Conservation (phyloP, 257 asterid species). For the Phtheirospermum japonicum region DNA sequence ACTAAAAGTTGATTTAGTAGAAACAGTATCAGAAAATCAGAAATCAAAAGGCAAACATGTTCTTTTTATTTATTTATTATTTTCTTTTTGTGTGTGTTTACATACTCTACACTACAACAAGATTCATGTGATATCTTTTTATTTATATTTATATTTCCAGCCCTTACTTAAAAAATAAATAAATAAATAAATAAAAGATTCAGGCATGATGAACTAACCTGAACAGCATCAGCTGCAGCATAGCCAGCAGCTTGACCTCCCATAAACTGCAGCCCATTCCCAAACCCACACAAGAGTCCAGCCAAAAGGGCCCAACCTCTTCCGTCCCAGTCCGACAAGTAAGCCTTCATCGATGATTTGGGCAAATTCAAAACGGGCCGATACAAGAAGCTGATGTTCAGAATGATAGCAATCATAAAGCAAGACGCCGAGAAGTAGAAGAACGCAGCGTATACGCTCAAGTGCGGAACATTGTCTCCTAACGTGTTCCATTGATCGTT, state of each 20-base stretch:
- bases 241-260: constrained; percentile 99
- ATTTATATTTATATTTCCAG: too few species aligned
- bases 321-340: constrained; percentile 77
- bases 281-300: constrained; percentile 87
- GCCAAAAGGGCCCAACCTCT: constrained; percentile 92
- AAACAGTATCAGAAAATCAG: too few species aligned
- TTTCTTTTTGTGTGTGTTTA: too few species aligned
- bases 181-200: too few species aligned
- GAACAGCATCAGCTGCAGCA: constrained; percentile 97
- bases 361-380: constrained; percentile 68
- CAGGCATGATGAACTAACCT: neutral
- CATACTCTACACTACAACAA: too few species aligned
- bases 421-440: constrained; percentile 87
- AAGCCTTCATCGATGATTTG: constrained; percentile 67
- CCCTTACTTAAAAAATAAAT: too few species aligned
- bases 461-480: constrained; percentile 60
- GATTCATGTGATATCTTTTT: too few species aligned
- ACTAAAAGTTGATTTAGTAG: too few species aligned
- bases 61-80: too few species aligned
- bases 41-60: too few species aligned
- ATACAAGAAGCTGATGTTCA: constrained; percentile 69
- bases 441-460: constrained; percentile 82
- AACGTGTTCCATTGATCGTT: constrained; percentile 87
- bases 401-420: constrained; percentile 62
- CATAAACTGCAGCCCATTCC: constrained; percentile 97